Evolutionary conservation across 2,329 filamentous ascomycete species (phyloP), one percentile per base, ranked within the genome.

Genomic region (Fusarium circinatum): DNA sequence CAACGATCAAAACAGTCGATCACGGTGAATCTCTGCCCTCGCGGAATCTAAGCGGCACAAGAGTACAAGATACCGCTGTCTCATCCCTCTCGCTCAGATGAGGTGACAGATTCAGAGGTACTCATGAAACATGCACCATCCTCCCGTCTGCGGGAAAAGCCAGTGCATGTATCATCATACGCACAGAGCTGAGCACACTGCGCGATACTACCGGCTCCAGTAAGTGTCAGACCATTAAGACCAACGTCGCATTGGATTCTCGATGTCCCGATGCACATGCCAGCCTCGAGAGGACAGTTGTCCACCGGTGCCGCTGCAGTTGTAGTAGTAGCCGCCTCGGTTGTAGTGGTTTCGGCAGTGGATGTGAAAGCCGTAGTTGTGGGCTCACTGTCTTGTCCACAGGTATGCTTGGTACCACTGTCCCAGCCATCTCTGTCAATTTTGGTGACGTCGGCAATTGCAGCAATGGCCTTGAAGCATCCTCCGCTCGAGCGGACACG

Each of bases 161-260:
- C 48, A 22, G 12, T 17, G 48, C 48, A 34, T 6, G 13, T 3
- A 10, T 7, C 8, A 0, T 24, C 8, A 5, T 0, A 4, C 22
- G 1, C 8, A 20, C 30, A 51, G 15, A 34, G 12, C 11, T 9
- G 6, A 34, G 22, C 9, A 22, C 48, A 51, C 22, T 34, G 15
- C 4, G 22, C 1, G 22, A 51, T 24, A 32, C 18, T 17, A 3
- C 48, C 30, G 22, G 5, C 14, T 0, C 41, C 41, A 24, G 8
- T 10, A 51, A 49, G 0, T 11, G 4, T 7, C 8, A 32, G 7
- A n/a, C 11, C 22, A 18, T 8, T 8, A 3, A 51, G 48, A 24
- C 2, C 5, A 12, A 32, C 15, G 6, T 51, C 48, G 17, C 48
- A 51, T 18, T 24, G 22, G 30, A 51, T 24, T 24, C 6, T 5